Base-by-base conservation (phyloP, 2,329 filamentous ascomycete genomes). In the Penicillium decumbens region DNA sequence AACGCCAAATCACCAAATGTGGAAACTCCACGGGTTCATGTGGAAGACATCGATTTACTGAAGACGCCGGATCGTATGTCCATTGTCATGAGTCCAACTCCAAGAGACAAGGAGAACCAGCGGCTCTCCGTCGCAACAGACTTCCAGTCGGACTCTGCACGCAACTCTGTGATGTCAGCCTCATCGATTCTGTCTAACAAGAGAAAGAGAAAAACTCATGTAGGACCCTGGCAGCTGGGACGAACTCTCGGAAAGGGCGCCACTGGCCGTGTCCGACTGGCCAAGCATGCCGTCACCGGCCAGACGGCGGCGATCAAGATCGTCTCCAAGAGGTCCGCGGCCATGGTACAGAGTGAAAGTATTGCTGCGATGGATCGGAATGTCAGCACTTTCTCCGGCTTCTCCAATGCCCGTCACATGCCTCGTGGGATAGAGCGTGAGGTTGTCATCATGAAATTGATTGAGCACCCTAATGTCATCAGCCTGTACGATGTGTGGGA, bases 401-500 rank as follows among this genome's bases (percentile, higher is more conserved):
- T 74, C 51, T 74, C 78, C 30, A 83, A 84, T 35, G 78, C 85
- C 50, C 81, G 84, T 58, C 80, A 81, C 46, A 90, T 95, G 66
- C 92, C 92, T 1, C 83, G 92, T 62, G 88, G 90, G 1, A 87
- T 98, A 53, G 92, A 97, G 72, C 81, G 93, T 47, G 93, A 98
- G 67, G 91, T 98, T 35, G 90, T 92, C 28, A 95, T 98, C 61
- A 89, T 98, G 80, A 97, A 96, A 73, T 80, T 97, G 50, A 88
- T 97, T 53, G 86, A 95, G 63, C 93, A 98, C 71, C 88, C 87
- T 5, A 93, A 97, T 67, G 92, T 97, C 62, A 91, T 96, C 70
- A 89, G 88, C 59, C 75, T 98, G 8, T 93, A 92, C 66, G 93
- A 98, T 72, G 92, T 98, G 27, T 98, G 92, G 92, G 93, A 98